Percentiles rank a stretch among this genome's conserved stretches.
These are phyloP conservation scores for Phyllosticta ampelicida DNA, from an alignment of 2,329 filamentous ascomycete genomes.

Conservation along the genomic window DNA sequence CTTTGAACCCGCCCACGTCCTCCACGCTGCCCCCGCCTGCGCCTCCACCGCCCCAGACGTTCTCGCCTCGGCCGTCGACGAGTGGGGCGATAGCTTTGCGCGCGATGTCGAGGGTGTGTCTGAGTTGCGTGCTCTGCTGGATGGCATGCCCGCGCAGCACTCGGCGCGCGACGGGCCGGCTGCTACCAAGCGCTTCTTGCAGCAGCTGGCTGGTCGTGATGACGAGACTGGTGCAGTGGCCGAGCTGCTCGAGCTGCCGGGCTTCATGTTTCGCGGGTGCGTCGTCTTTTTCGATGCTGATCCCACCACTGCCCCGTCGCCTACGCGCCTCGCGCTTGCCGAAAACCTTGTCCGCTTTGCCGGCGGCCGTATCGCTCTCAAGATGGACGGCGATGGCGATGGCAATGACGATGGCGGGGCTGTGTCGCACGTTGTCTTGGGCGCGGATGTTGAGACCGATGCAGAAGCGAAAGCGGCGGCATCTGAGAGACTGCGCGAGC, in stretches of 20 bases:
- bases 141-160: not conserved
- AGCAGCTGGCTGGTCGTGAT: not conserved
- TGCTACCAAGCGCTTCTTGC: not conserved
- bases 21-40: conserved; percentile 52
- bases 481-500: conserved; percentile 6
- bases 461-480: conserved; percentile 26
- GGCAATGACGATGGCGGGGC: conserved; percentile 37
- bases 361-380: conserved; percentile 47
- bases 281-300: not conserved
- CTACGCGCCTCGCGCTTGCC: not conserved
- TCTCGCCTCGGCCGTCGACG: conserved; percentile 43
- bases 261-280: not conserved
- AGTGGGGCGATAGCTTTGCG: conserved; percentile 73
- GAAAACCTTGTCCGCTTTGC: conserved; percentile 50
- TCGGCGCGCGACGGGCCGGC: not conserved
- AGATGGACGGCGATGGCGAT: conserved; percentile 38
- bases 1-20: conserved; percentile 57
- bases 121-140: conserved; percentile 11
- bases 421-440: conserved; percentile 65
- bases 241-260: not conserved
- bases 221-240: too few relatives aligned
- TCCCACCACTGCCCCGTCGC: not conserved
- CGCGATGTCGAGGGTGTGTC: conserved; percentile 46
- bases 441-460: conserved; percentile 39
- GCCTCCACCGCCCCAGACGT: conserved; percentile 47